Evolutionary conservation across 1,139 yeast genomes (phyloP), one percentile per base, ranked within the genome.

Genomic region (Blastobotrys apis): DNA sequence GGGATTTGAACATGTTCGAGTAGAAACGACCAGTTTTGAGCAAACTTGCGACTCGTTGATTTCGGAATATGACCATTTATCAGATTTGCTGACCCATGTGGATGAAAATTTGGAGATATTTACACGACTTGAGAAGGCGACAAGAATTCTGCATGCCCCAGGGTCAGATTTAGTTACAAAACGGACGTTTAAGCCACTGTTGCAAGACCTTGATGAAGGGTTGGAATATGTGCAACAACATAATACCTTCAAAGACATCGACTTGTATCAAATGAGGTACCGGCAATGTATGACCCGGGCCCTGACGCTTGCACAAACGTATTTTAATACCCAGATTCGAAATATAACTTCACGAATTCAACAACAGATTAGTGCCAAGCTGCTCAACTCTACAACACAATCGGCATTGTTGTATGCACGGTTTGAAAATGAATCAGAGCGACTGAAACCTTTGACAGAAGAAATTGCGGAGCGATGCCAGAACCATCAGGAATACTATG

Each of bases 201-300:
- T 90, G 46, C 53, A 51, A 1, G 77, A 78, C 44, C 68, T 90
- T 42, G 95, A 87, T 57, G 67, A 65, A 8, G 81, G 83, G 22
- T 58, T 81, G 30, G 60, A 53, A 3, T 81, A 78, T 55, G 67
- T 78, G 5, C 66, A 69, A 13, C 58, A 58, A 1, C 73, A 75
- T 52, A 68, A 74, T 1, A 71, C 74, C 32, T 83, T 83, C 56
- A 80, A 75, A 57, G 95, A 88, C 48, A 71, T 80, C 15, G 94
- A 82, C 29, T 59, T 78, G 3, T 88, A 86, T 62, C 75, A 75
- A 37, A 77, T 81, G 53, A 73, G 92, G 49, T 86, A 85, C 64
- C 75, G 87, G 49, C 95, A 86, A 56, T 86, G 96, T 58, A 74
- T 88, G 76, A 81, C 94, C 1, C 74, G 96, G 48, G 81, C 95